These are phyloP conservation scores for Vanrija pseudolonga DNA, from an alignment of 1,284 basidiomycete species.

Conservation along the genomic window DNA sequence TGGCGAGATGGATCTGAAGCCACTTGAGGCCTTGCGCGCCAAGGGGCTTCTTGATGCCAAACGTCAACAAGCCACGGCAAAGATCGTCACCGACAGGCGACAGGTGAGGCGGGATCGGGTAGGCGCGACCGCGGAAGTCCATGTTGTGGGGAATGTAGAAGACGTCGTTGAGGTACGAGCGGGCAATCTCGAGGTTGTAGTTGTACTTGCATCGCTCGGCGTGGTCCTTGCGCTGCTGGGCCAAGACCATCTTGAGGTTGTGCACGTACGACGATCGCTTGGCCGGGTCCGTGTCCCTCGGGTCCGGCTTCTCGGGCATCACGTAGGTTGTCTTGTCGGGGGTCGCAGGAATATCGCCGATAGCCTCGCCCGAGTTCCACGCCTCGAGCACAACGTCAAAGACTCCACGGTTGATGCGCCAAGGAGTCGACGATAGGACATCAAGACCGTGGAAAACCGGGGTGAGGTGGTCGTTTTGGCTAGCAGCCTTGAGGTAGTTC, in stretches of 20 bases:
- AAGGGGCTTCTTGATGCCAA: conserved; percentile 75
- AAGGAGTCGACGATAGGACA: conserved; percentile 84
- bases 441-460: conserved; percentile 85
- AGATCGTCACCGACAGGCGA: conserved; percentile 96
- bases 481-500: conserved; percentile 73
- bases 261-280: conserved; percentile 61
- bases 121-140: conserved; percentile 96
- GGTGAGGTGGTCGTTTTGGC: conserved; percentile 71
- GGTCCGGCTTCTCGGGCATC: conserved; percentile 60
- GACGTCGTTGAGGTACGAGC: conserved; percentile 61
- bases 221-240: conserved; percentile 73
- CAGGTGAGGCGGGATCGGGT: conserved; percentile 93
- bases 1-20: conserved; percentile 91
- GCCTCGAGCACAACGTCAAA: conserved; percentile 69
- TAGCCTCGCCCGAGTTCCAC: conserved; percentile 77
- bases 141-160: conserved; percentile 97
- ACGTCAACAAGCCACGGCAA: conserved; percentile 81
- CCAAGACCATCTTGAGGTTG: conserved; percentile 60
- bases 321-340: conserved; percentile 30
- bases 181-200: conserved; percentile 96
- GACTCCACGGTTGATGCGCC: conserved; percentile 77
- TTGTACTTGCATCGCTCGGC: conserved; percentile 89
- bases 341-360: conserved; percentile 73
- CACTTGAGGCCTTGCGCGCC: conserved; percentile 74
- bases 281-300: conserved; percentile 64